phyloP scores from a whole-genome alignment of 352 stramenopile genomes.

The Saprolegnia diclina region DNA sequence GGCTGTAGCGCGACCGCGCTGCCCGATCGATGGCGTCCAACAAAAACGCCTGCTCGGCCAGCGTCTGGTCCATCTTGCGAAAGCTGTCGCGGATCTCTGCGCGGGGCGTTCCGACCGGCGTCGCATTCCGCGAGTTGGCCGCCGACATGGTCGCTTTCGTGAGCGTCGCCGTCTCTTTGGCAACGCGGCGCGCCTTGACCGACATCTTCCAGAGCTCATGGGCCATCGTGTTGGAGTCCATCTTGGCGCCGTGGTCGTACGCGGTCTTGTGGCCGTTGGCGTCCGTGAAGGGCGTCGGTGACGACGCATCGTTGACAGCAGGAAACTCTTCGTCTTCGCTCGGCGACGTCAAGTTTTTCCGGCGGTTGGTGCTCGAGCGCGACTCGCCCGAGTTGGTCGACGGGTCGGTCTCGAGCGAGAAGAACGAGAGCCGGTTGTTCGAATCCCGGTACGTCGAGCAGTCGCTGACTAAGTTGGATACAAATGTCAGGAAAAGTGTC shows the following conservation, averaged over 20 bases:
- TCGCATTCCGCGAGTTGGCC: not conserved
- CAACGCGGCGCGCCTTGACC: not conserved
- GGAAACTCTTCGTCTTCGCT: not conserved
- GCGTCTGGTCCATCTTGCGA: constrained; percentile 17
- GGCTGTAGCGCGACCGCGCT: not conserved
- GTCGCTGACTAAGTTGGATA: not conserved
- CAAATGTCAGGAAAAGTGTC: not conserved
- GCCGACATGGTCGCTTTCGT: not conserved
- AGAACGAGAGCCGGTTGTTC: not conserved
- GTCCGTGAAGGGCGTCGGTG: not conserved
- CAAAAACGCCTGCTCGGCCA: constrained; percentile 10
- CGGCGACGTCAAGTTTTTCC: not conserved
- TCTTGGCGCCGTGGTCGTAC: not conserved
- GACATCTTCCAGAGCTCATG: constrained; percentile 16
- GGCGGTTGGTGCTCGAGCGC: not conserved
- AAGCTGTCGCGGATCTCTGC: constrained; percentile 12
- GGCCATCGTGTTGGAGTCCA: constrained; percentile 1
- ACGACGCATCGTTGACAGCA: not conserved
- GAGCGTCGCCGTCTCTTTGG: constrained; percentile 1
- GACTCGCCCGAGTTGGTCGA: not conserved
- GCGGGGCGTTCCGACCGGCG: constrained; percentile 9
- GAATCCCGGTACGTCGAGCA: not conserved
- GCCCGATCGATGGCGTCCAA: constrained; percentile 3
- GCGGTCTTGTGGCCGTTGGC: not conserved
- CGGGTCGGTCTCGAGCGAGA: not conserved